Evolutionary conservation across 495 filamentous ascomycete species (phyloP).

Genomic region (Cercophora sp.): DNA sequence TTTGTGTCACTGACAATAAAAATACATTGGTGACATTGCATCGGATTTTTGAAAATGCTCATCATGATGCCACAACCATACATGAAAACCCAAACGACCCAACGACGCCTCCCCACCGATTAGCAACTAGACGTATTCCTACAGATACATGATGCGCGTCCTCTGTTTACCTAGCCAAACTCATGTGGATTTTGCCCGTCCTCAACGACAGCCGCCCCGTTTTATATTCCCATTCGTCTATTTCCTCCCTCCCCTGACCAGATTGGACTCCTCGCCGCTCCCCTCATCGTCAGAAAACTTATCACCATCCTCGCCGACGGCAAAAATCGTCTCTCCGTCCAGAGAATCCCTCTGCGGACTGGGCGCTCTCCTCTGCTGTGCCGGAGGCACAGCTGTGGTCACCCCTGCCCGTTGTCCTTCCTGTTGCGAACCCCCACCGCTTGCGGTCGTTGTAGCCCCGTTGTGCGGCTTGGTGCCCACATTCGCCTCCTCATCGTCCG

Average conservation of each 20-base stretch:
- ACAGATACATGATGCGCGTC: too few species aligned
- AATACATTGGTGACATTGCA: too few species aligned
- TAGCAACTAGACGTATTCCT: too few species aligned
- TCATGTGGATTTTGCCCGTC: too few species aligned
- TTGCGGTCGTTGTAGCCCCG: conserved; percentile 14
- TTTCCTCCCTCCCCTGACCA: conserved; percentile 46
- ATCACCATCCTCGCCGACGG: conserved; percentile 81
- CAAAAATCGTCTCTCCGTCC: conserved; percentile 92
- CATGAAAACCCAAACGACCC: conserved; percentile 2
- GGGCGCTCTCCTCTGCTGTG: conserved; percentile 21
- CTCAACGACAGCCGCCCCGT: too few species aligned
- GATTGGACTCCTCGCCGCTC: conserved; percentile 61
- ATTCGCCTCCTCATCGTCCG: conserved; percentile 59
- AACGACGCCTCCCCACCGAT: neutral
- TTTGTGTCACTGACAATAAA: too few species aligned
- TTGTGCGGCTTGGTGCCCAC: conserved; percentile 32
- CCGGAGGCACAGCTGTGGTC: conserved; percentile 4
- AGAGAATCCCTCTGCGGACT: conserved; percentile 62
- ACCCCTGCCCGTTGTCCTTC: neutral
- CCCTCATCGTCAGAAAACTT: conserved; percentile 54
- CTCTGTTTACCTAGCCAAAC: too few species aligned
- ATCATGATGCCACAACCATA: too few species aligned
- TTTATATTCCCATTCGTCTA: neutral
- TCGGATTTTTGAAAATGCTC: too few species aligned
- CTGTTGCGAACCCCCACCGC: neutral